A percentile compares a stretch with the other conserved stretches of the same genome.
These are phyloP conservation scores for Arachnomyces sp. DNA, from an alignment of 2,329 filamentous ascomycete genomes.

Conservation along the genomic window DNA sequence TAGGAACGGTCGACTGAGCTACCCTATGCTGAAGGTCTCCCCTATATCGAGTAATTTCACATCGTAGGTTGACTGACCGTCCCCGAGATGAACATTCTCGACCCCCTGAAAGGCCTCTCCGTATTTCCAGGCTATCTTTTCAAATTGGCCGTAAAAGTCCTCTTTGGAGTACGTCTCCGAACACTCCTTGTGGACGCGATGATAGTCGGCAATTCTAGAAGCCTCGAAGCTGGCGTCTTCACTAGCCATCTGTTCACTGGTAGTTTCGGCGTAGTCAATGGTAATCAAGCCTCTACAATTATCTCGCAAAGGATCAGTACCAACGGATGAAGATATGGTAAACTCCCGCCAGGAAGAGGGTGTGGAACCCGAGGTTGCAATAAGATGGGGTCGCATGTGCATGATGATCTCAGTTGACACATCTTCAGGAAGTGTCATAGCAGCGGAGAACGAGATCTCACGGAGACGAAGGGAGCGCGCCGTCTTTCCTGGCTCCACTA, in stretches of 20 bases:
- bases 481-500: conserved; percentile 3
- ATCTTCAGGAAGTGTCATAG: conserved; percentile 1
- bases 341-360: conserved; percentile 6
- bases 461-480: neutral
- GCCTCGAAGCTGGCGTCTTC: conserved; percentile 1
- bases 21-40: neutral
- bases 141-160: conserved; percentile 2
- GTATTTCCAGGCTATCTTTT: conserved; percentile 2
- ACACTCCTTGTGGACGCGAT: conserved; percentile 2
- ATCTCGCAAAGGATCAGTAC: conserved; percentile 4
- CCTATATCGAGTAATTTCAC: neutral
- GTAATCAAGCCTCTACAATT: conserved; percentile 5
- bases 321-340: conserved; percentile 6
- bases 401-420: neutral
- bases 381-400: neutral
- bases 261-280: conserved; percentile 4
- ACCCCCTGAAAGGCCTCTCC: conserved; percentile 1
- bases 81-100: conserved; percentile 1
- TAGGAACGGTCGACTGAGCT: conserved; percentile 1
- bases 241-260: conserved; percentile 1
- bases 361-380: neutral
- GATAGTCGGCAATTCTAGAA: conserved; percentile 1
- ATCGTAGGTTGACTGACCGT: conserved; percentile 1
- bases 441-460: neutral
- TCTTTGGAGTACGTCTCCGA: neutral